phyloP scores from a whole-genome alignment of 352 stramenopile genomes.

The Pilasporangium apinafurcum region DNA sequence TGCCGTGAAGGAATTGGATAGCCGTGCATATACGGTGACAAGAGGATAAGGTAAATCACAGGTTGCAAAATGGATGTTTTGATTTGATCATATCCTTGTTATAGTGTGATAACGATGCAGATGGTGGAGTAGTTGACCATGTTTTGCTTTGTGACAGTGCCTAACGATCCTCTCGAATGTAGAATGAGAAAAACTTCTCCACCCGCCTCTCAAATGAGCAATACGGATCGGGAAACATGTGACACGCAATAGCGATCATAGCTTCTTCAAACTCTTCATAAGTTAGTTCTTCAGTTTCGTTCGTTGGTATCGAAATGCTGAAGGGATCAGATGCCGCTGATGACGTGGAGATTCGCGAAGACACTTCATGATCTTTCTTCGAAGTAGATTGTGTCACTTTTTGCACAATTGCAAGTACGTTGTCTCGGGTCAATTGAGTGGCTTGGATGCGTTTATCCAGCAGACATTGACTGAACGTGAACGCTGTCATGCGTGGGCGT shows the following conservation, averaged over 20 bases:
- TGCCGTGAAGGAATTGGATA: too few relatives aligned
- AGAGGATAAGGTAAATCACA: too few relatives aligned
- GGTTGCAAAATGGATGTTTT: too few relatives aligned
- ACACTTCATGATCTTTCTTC: constrained; percentile 16
- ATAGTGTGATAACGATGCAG: too few relatives aligned
- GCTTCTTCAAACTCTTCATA: constrained; percentile 69
- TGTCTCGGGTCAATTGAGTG: constrained; percentile 55
- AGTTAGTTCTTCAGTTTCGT: constrained; percentile 45
- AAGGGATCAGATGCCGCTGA: constrained; percentile 1
- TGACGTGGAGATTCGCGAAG: neutral
- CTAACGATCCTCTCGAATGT: constrained; percentile 49
- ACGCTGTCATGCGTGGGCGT: constrained; percentile 39
- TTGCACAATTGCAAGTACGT: constrained; percentile 46
- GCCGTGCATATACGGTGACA: too few relatives aligned
- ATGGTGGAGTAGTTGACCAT: too few relatives aligned
- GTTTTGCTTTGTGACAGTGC: too few relatives aligned
- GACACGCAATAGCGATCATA: constrained; percentile 58
- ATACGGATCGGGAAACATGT: constrained; percentile 77
- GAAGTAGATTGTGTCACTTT: constrained; percentile 37
- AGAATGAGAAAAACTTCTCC: constrained; percentile 71
- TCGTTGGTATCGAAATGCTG: too few relatives aligned
- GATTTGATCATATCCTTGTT: too few relatives aligned
- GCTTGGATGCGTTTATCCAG: constrained; percentile 57
- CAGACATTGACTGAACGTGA: constrained; percentile 56
- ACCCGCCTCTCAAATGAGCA: constrained; percentile 69